Evolutionary conservation across 495 filamentous ascomycete species (phyloP), one percentile per base, ranked within the genome.

Genomic region (Penicillium samsonianum): DNA sequence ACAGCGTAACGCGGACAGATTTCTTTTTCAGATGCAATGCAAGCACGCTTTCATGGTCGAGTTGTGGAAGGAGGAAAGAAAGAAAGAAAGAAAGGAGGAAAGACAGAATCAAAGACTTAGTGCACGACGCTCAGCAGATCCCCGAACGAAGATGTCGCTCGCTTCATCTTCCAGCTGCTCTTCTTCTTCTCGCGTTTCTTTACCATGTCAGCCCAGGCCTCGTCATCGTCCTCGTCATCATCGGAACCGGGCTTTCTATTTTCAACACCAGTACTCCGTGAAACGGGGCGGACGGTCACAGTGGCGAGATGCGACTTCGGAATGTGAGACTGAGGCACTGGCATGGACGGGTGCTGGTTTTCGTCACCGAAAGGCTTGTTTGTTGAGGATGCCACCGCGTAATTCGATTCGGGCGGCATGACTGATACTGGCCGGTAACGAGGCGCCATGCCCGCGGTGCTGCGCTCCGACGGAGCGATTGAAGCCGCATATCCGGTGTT

Each of bases 401-500:
- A 62, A 65, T 65, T 42, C 72, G 59, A 55, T 70, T 77, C 57
- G 64, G 65, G 57, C 59, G 67, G 59, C 37, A 76, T 67, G 23
- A 68, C 72, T 2, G 90, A 92, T 0, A 98, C 92, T 1, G 95
- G 92, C 14, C 95, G 85, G 73, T 98, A 98, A n/a, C 94, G 86
- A 35, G 90, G 85, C 23, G 93, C 90, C 47, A 93, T 76, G 3
- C 94, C 95, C 55, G 97, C 80, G 68, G 91, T 98, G 73, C 90
- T 96, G 48, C 94, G 87, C 74, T 98, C 94, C 1, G 90, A 96
- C 5, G 94, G 95, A 5, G 94, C 92, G 54, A 98, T 93, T 4
- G 86, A 89, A 3, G 88, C 77, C 0, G 87, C 78, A 67, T 90
- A 91, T 19, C 82, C 58, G 8, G 68, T 73, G 30, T 55, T 60